Evolutionary conservation across 2,329 filamentous ascomycete species (phyloP).

Genomic region (Lasiodiplodia sp.): DNA sequence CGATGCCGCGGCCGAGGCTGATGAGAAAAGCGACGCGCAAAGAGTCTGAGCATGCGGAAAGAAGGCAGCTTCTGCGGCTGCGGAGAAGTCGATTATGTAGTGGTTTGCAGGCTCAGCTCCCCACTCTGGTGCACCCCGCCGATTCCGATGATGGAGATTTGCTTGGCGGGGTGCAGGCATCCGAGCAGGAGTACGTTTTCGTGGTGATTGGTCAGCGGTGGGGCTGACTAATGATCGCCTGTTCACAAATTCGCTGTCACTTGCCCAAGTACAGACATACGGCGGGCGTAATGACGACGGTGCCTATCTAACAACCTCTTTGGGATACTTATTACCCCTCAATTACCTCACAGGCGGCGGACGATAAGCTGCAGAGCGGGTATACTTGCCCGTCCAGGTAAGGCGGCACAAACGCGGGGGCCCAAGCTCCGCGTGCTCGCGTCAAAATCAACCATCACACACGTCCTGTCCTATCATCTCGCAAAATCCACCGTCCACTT

Average conservation of each 20-base stretch:
- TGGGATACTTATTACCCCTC: neutral
- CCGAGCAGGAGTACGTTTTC: neutral
- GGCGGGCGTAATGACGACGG: neutral
- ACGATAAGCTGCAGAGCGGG: constrained; percentile 15
- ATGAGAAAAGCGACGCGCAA: constrained; percentile 2
- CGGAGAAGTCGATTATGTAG: constrained; percentile 26
- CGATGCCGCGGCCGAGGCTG: neutral
- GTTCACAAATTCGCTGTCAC: neutral
- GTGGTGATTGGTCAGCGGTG: neutral
- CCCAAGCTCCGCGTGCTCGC: constrained; percentile 20
- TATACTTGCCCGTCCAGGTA: constrained; percentile 14
- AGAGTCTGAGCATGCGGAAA: constrained; percentile 30
- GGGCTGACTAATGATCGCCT: neutral
- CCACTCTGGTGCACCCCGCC: constrained; percentile 37
- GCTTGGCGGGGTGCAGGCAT: constrained; percentile 8
- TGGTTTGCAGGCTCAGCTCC: constrained; percentile 17
- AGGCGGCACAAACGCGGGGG: constrained; percentile 1
- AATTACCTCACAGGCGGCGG: constrained; percentile 4
- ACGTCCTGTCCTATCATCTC: constrained; percentile 4
- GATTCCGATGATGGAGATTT: constrained; percentile 34
- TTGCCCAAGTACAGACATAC: neutral
- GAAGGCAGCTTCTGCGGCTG: constrained; percentile 33
- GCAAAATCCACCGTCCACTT: constrained; percentile 12
- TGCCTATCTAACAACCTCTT: constrained; percentile 7
- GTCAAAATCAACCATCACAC: constrained; percentile 27